Base-by-base conservation (phyloP, 306 rosid species). In the Cyamopsis tetragonoloba region DNA sequence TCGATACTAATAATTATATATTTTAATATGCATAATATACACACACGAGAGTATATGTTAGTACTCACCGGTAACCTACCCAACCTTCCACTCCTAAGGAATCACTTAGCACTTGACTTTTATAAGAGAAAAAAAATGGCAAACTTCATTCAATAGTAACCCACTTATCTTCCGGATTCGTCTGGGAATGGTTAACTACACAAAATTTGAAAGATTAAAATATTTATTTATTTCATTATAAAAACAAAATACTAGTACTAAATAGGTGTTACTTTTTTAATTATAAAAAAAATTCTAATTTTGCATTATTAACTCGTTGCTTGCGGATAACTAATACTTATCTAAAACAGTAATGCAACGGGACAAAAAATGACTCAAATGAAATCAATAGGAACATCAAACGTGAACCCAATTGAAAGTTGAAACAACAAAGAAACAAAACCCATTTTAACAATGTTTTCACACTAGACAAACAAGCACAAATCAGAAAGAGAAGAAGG, bases 31-130 rank as follows among this genome's bases (percentile, higher is more conserved):
- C n/a, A n/a, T n/a, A n/a, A n/a, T n/a, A n/a, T n/a, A n/a, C n/a
- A n/a, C n/a, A n/a, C n/a, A n/a, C n/a, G n/a, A n/a, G n/a, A n/a
- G n/a, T n/a, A n/a, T n/a, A n/a, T n/a, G n/a, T n/a, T n/a, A n/a
- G n/a, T n/a, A n/a, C n/a, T n/a, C n/a, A n/a, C n/a, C n/a, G n/a
- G n/a, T n/a, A n/a, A n/a, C n/a, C n/a, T n/a, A n/a, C n/a, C 39
- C 66, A 38, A 34, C 15, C 54, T 72, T 59, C 70, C 30, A 47
- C 79, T 46, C 27, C 8, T 1, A 41, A 17, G 39, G 58, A 77
- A 77, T 48, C 68, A 51, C 14, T 53, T 13, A 20, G 50, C 58
- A 68, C 30, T 26, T 24, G 62, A 19, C 37, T 17, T 72, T 32
- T 14, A 30, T 31, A 6, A 22, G 28, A n/a, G 46, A 1, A 12